These are phyloP conservation scores for Spiraea crenata DNA, from an alignment of 331 rosid species.

Conservation along the genomic window DNA sequence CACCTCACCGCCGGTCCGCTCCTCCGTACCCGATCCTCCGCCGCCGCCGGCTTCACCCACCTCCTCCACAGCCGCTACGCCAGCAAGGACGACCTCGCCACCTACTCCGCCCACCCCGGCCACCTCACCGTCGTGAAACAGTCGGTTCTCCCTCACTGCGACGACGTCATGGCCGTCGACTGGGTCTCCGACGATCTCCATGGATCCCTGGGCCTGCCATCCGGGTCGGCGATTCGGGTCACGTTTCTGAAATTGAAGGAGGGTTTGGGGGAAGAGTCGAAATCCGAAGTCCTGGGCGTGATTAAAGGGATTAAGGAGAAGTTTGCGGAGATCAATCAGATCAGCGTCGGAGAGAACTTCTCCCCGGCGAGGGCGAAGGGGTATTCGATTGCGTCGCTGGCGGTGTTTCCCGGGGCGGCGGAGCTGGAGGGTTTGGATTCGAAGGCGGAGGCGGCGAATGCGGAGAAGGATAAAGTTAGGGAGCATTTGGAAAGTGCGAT, in stretches of 20 bases:
- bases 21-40: constrained; percentile 59
- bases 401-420: constrained; percentile 42
- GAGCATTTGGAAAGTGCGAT: constrained; percentile 58
- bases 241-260: constrained; percentile 78
- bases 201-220: constrained; percentile 27
- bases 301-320: constrained; percentile 46
- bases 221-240: constrained; percentile 58
- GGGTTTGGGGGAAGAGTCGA: constrained; percentile 24
- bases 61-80: constrained; percentile 78
- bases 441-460: constrained; percentile 40
- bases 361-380: constrained; percentile 93
- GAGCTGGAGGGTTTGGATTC: constrained; percentile 61
- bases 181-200: constrained; percentile 49
- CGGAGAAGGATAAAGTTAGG: constrained; percentile 71
- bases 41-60: constrained; percentile 63
- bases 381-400: constrained; percentile 73
- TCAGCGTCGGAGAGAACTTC: constrained; percentile 68
- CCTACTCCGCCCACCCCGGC: constrained; percentile 57
- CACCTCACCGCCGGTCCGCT: constrained; percentile 71
- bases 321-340: constrained; percentile 47
- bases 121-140: constrained; percentile 68
- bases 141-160: constrained; percentile 65
- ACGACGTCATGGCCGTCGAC: constrained; percentile 88
- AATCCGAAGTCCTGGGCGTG: constrained; percentile 49
- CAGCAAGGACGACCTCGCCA: constrained; percentile 56